Evolutionary conservation across 1,284 basidiomycete species (phyloP), one percentile per base, ranked within the genome.

Genomic region (Neonothopanus nambi): DNA sequence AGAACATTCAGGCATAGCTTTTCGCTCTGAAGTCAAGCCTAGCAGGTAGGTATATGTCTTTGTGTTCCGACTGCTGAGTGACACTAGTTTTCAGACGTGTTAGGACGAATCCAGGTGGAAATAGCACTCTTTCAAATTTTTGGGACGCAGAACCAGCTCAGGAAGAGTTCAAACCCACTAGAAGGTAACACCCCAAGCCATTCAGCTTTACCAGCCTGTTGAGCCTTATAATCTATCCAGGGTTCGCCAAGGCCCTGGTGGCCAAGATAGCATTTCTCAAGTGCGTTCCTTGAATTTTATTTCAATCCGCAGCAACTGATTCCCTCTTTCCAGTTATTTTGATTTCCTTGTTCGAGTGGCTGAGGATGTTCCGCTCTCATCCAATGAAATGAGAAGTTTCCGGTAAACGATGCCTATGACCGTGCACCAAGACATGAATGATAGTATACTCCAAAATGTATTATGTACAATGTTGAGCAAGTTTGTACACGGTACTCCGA

Each of bases 171-270:
- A 79, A 81, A 58, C 85, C 85, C 2, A 84, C 85, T n/a, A 80
- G 85, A 60, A 77, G 80, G 85, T 84, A 66, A 33, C 13, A 13
- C 30, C 30, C 8, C 9, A 33, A 3, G 13, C 26, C 17, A 23
- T 65, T 7, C 59, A 63, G 28, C 59, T 56, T 23, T 23, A 8
- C 9, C 50, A 35, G 41, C 52, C 33, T 43, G 26, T 42, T 18
- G 23, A 30, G 18, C n/a, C n/a, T n/a, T n/a, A n/a, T n/a, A 6
- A 11, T 45, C 3, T 38, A 11, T 20, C 1, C 38, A 85, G 82
- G 54, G 83, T 85, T 37, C 72, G 81, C 54, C 74, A 85, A 65
- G 73, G 75, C 21, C 85, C 85, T 17, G 85, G 85, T 59, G 85
- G 85, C 20, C 65, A 74, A 43, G 85, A 87, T 62, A 80, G 71